Base-by-base conservation (phyloP, 2,329 filamentous ascomycete species). In the Ophiostoma ulmi region DNA sequence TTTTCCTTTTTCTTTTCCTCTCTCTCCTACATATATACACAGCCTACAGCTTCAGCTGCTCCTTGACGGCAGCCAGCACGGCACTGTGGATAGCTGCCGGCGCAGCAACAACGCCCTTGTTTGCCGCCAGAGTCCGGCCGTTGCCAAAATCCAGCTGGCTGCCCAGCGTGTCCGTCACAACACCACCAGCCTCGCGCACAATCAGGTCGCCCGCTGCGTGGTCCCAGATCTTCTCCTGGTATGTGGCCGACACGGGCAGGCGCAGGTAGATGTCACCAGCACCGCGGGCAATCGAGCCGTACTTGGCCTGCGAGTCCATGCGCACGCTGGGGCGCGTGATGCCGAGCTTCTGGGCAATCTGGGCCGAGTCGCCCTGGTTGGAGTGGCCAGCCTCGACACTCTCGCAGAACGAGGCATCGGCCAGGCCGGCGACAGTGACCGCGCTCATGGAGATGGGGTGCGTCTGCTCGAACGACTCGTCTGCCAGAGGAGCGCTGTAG, bases 221-320 rank as follows among this genome's bases (percentile, higher is more conserved):
- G 78, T 99, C 95, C 95, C 95, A 99, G 75, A 99, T 99, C 87
- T 99, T 99, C 85, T 99, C 95, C 79, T 97, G 89, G 82, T 99
- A 99, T 70, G 90, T 90, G 78, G 88, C 91, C 72, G 78, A 79
- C 5, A 92, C 90, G 3, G 95, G 95, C 72, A 99, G 83, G 70
- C 96, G 88, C 71, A 99, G 86, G 81, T 99, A 99, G 74, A 99
- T 90, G 78, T 99, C 95, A 68, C 94, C 95, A 5, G 94, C 93
- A 65, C 95, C 95, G 73, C 95, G 87, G 48, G 95, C 95, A 78
- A 99, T 97, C 48, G 92, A 95, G 73, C 90, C 94, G 81, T 99
- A 99, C 82, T 99, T 99, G 76, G 95, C 94, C 82, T 99, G 95
- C 69, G 92, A 97, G 82, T 99, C 95, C 91, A 99, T 95, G 74